Base-by-base conservation (phyloP, 495 filamentous ascomycete genomes). In the Platismatia glauca region DNA sequence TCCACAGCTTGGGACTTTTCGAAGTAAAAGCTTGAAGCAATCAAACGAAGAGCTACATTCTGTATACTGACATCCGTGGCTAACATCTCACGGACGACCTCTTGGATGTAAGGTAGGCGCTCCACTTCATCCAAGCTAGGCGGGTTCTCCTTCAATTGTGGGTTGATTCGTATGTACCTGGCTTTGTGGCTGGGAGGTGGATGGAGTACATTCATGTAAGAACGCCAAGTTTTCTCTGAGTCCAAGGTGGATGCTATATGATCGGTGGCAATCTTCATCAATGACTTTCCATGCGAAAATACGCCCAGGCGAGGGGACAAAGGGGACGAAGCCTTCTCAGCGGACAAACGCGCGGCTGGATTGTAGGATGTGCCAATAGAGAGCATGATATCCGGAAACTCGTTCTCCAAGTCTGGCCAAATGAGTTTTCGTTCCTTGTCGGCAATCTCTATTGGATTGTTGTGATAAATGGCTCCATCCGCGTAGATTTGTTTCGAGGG, bases 381-480 rank as follows among this genome's bases (percentile, higher is more conserved):
- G 9, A 48, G 3, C 13, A 48, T 27, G 9, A 48, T 13, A 11
- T 48, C 44, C 44, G 44, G 44, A 11, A 3, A 27, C 0, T 48
- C 44, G 22, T 48, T 13, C 22, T 27, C 44, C 22, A 48, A 48
- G 11, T 48, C 44, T 5, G 44, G 44, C 44, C 44, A 48, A 4
- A 48, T 48, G 22, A 48, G 22, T 15, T 48, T 48, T 22, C 44
- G 44, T 4, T 48, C 44, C 27, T 48, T 48, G 43, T 82, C 66
- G 0, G 78, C 79, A 43, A 82, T 63, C 11, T 67, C 55, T 1
- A 78, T 69, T 16, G 80, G 82, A 56, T 82, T 82, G 50, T 77
- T 77, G 39, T 78, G 67, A 8, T 74, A 75, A 1, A 80, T 46
- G 2, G 71, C 78, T 16, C 77, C 77, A 55, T 83, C 81, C 0